These are phyloP conservation scores for Calocera cornea DNA, from an alignment of 768 basidiomycete genomes.

Conservation along the genomic window DNA sequence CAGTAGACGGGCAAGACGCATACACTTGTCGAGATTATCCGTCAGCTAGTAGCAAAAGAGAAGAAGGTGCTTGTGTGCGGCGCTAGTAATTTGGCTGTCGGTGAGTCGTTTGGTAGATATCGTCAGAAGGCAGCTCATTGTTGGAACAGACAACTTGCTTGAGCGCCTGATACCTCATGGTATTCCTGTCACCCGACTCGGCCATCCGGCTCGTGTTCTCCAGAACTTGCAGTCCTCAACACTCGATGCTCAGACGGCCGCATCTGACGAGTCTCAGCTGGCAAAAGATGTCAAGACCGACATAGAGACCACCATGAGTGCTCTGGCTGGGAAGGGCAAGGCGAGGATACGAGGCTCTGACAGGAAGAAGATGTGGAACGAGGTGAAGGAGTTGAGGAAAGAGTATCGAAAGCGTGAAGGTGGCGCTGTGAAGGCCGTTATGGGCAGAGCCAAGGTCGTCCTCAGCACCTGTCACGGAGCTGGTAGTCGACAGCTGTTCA, in stretches of 20 bases:
- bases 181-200: conserved; percentile 59
- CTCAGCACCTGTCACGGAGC: conserved; percentile 90
- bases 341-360: conserved; percentile 34
- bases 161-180: conserved; percentile 44
- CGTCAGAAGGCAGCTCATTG: neutral
- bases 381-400: conserved; percentile 73
- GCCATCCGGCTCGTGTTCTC: conserved; percentile 91
- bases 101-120: conserved; percentile 9
- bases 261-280: conserved; percentile 50
- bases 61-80: conserved; percentile 73
- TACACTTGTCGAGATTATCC: conserved; percentile 85
- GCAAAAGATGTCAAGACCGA: conserved; percentile 84
- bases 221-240: conserved; percentile 30
- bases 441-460: conserved; percentile 71
- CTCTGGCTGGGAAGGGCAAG: conserved; percentile 52
- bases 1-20: conserved; percentile 89
- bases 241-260: conserved; percentile 35
- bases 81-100: conserved; percentile 81
- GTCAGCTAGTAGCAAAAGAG: conserved; percentile 42
- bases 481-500: conserved; percentile 66
- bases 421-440: conserved; percentile 66
- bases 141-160: conserved; percentile 63
- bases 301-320: conserved; percentile 50
- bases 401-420: conserved; percentile 91
- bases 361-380: conserved; percentile 74